Evolutionary conservation across 345 rosid genomes (phyloP).

Genomic region (Linum lewisii): DNA sequence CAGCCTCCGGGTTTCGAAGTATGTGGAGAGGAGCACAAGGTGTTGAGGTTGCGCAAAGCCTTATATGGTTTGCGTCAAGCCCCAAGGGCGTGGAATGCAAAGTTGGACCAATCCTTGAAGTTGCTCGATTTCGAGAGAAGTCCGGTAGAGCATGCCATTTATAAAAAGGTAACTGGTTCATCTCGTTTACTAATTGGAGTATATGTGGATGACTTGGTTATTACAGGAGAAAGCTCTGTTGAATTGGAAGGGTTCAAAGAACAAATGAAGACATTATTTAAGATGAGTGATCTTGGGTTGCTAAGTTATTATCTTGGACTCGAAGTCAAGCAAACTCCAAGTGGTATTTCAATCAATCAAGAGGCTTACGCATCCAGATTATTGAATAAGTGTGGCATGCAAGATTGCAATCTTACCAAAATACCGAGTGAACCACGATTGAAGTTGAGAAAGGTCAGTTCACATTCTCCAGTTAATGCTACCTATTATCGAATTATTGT

Average conservation of each 20-base stretch:
- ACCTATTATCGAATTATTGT: neutral
- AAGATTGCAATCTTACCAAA: neutral
- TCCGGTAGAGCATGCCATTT: conserved; percentile 2
- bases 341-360: neutral
- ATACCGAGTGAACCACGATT: neutral
- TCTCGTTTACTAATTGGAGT: neutral
- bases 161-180: neutral
- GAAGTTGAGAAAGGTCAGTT: neutral
- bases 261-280: neutral
- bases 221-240: neutral
- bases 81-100: conserved; percentile 5
- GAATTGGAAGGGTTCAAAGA: neutral
- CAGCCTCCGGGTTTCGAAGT: conserved; percentile 2
- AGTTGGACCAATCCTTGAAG: neutral
- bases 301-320: conserved; percentile 5
- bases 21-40: neutral
- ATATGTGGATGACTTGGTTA: conserved; percentile 9
- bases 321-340: neutral
- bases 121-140: neutral
- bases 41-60: neutral
- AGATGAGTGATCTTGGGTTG: neutral
- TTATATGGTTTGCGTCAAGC: conserved; percentile 7
- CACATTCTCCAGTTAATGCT: neutral
- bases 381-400: neutral
- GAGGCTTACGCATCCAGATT: neutral